phyloP scores from a whole-genome alignment of 768 basidiomycete species.

The Austroboletus eburneus region DNA sequence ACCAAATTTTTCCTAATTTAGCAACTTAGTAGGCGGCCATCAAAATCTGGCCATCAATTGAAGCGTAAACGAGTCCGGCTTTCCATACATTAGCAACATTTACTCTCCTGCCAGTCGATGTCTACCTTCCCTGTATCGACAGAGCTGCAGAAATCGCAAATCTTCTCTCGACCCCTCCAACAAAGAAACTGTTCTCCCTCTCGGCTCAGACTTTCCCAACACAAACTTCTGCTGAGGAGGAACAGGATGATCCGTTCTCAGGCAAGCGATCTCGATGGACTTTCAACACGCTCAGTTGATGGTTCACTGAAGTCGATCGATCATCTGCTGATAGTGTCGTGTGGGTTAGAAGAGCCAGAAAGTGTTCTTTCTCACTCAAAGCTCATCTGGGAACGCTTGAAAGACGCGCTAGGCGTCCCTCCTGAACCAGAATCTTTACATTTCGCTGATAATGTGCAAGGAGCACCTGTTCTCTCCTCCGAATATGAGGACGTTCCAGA shows the following conservation, averaged over 20 bases:
- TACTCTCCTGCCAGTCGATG: conserved; percentile 69
- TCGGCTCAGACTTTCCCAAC: conserved; percentile 66
- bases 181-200: conserved; percentile 66
- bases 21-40: no score
- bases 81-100: conserved; percentile 65
- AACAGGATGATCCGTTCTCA: no score
- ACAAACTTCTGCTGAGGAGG: conserved; percentile 23
- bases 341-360: no score
- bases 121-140: conserved; percentile 84
- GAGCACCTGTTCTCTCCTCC: not conserved
- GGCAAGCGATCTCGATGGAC: no score
- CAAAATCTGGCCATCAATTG: no score
- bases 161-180: conserved; percentile 62
- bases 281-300: no score
- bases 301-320: no score
- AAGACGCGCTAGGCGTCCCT: conserved; percentile 83
- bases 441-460: not conserved
- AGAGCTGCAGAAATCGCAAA: conserved; percentile 70
- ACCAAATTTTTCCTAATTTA: no score
- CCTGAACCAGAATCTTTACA: conserved; percentile 58
- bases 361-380: no score
- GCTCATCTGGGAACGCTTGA: conserved; percentile 93
- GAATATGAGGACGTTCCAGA: not conserved
- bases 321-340: no score
- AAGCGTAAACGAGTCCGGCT: no score